Base-by-base conservation (phyloP, 176 grass and related monocot genomes). In the Panicum miliaceum region DNA sequence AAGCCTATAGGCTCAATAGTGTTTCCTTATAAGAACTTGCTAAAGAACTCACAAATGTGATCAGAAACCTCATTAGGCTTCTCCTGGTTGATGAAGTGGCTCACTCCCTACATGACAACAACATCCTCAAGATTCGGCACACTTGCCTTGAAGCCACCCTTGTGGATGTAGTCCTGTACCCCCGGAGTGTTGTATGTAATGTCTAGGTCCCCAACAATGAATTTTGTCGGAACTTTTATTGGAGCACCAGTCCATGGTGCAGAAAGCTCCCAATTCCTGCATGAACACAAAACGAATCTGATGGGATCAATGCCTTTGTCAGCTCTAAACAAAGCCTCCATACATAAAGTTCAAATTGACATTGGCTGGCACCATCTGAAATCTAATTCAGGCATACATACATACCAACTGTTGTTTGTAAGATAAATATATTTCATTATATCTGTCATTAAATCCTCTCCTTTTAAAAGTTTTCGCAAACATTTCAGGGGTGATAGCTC, bases 1-100 rank as follows among this genome's bases (percentile, higher is more conserved):
- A 73, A 77, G 38, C 15, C 15, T 6, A 78, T 46, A 68, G 22
- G 20, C 1, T 46, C 25, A 42, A 60, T 19, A 1, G 4, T 35
- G 82, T 48, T 25, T 53, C 2, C 9, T 53, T 38, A 51, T 25
- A 70, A 89, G 53, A 97, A 93, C 78, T 91, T 91, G 51, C 72
- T 81, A 45, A 97, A 88, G 78, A 97, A 93, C 35, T 89, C 86
- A 53, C 81, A 93, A 7, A 97, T 93, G 69, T 97, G 91, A 62
- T 91, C 84, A 40, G 94, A 97, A 23, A 93, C 69, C 82, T 97
- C 94, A 53, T 86, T 16, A 51, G 91, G 82, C 73, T 85, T 97
- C 86, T 97, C 94, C 64, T 93, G 94, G 70, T 93, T 90, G 64
- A 93, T 83, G 78, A 97, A 97, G 57, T 93, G 94, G 4, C 86